Evolutionary conservation across 2,329 filamentous ascomycete genomes (phyloP).

Genomic region (Beauveria rudraprayagi): DNA sequence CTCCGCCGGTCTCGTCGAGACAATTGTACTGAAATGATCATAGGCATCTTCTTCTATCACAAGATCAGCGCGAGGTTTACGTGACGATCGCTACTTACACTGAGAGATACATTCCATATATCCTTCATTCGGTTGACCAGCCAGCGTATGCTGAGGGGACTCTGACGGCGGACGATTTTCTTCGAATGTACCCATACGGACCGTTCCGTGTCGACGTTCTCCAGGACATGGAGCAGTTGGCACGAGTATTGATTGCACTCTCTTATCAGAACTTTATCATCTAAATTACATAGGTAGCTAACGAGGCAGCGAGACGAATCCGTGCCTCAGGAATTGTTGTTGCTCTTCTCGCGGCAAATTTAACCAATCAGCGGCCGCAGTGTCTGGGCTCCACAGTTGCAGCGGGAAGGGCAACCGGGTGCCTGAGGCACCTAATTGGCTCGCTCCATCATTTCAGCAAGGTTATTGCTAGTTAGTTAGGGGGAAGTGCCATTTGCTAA

Average conservation of each 20-base stretch:
- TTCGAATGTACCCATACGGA: not conserved
- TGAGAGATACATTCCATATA: not conserved
- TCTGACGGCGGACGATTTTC: not conserved
- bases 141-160: not conserved
- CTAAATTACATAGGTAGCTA: not conserved
- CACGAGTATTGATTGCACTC: not conserved
- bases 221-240: not conserved
- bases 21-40: not conserved
- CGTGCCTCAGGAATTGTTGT: no score
- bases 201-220: not conserved
- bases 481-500: no score
- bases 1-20: no score
- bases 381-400: no score
- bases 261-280: not conserved
- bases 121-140: not conserved
- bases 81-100: not conserved
- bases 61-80: not conserved
- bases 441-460: no score
- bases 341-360: no score
- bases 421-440: no score
- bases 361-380: no score
- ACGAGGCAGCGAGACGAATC: no score
- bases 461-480: no score
- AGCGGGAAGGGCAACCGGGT: no score
- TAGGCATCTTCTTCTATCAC: not conserved